Evolutionary conservation across 805 yeast genomes (phyloP).

Genomic region (Sugiyamaella valdiviana): DNA sequence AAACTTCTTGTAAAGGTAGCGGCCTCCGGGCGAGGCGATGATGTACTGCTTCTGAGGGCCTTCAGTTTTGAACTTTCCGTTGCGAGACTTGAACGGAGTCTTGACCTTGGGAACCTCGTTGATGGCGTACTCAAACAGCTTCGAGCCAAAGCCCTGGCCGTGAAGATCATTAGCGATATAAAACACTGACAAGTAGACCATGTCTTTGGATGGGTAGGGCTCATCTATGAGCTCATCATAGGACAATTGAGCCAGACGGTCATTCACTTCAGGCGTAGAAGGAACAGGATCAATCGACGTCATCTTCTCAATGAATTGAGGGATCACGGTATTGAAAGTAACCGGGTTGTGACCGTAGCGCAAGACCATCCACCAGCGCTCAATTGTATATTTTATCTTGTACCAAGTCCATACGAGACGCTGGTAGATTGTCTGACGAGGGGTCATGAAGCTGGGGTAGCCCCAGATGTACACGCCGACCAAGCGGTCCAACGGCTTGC

Average conservation of each 20-base stretch:
- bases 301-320: not conserved
- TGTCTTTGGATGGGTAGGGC: slow-evolving; percentile 5
- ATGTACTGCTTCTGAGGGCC: slow-evolving; percentile 16
- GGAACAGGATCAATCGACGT: not conserved
- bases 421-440: not conserved
- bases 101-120: slow-evolving; percentile 6
- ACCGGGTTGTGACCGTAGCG: no score
- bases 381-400: no score
- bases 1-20: slow-evolving; percentile 10
- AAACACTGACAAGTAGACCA: slow-evolving; percentile 11
- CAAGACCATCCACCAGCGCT: no score
- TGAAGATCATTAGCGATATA: slow-evolving; percentile 11
- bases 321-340: not conserved
- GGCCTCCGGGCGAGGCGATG: slow-evolving; percentile 10
- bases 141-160: slow-evolving; percentile 14
- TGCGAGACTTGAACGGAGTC: slow-evolving; percentile 4
- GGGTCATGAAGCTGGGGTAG: slow-evolving; percentile 4
- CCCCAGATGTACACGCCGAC: slow-evolving; percentile 13
- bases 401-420: not conserved
- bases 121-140: slow-evolving; percentile 8
- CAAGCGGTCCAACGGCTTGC: not conserved
- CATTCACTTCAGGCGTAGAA: slow-evolving; percentile 4
- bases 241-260: slow-evolving; percentile 5
- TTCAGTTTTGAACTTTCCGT: slow-evolving; percentile 6
- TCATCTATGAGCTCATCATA: slow-evolving; percentile 8